Base-by-base conservation (phyloP, 1,139 yeast species). In the Torulaspora pretoriensis region DNA sequence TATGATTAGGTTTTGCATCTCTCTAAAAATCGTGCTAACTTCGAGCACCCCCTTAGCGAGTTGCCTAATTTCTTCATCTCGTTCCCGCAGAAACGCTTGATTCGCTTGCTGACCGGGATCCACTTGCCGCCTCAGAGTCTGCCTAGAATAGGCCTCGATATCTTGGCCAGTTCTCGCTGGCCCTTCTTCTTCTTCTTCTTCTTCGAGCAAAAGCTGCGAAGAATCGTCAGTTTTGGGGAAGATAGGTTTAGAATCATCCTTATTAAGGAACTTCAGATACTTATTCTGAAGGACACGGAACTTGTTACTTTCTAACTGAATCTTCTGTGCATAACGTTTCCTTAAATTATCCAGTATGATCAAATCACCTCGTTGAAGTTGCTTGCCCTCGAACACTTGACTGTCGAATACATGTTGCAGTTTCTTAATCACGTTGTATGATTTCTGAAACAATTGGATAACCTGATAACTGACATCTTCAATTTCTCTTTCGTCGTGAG, bases 21-120 rank as follows among this genome's bases (percentile, higher is more conserved):
- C 97, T 62, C 86, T 84, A 69, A 92, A 92, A 43, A 94, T 92
- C 2, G 94, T 88, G 35, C 94, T 85, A 2, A 92, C 85, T 64
- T 92, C 99, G 27, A 92, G 70, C 35, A 92, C 95, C 36, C 97
- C 96, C 73, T 87, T 88, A 2, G 98, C 97, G 46, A 94, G 75
- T 55, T 83, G 84, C 24, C 85, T 83, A 40, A 94, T 92, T 60
- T 92, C 98, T 43, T 80, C 77, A 61, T 92, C 98, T 46, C 98
- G 73, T 54, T 84, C 89, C 45, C 80, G 52, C 29, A 64, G 46
- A 28, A 50, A 63, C 16, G 51, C 65, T 41, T 71, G 69, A 44
- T 74, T 73, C 43, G 69, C 66, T 36, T 69, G 70, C 23, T 59
- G 60, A 30, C 64, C 54, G 36, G 60, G 62, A 8, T 60, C 56